A percentile compares a stretch with the other conserved stretches of the same genome.
phyloP scores from a whole-genome alignment of 1,139 yeast genomes.

The Candida dubliniensis region DNA sequence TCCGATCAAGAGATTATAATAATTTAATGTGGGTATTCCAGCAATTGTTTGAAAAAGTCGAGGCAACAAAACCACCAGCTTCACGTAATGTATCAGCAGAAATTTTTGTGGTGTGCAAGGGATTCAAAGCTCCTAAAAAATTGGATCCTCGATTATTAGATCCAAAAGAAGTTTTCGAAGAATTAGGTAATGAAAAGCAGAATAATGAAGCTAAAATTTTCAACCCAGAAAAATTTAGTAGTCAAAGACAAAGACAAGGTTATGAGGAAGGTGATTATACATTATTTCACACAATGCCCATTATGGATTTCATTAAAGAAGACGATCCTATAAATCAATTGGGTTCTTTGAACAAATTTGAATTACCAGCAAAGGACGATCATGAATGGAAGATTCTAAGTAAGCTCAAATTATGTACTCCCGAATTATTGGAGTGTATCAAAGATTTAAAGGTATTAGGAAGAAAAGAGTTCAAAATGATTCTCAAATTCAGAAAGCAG shows the following conservation, averaged over 20 bases:
- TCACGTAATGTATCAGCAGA: constrained; percentile 99
- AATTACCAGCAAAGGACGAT: constrained; percentile 52
- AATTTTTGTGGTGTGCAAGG: constrained; percentile 94
- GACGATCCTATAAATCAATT: constrained; percentile 84
- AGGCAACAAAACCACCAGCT: constrained; percentile 98
- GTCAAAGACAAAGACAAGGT: constrained; percentile 80
- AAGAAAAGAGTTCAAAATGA: constrained; percentile 82
- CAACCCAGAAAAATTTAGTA: constrained; percentile 87
- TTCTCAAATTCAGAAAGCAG: constrained; percentile 84
- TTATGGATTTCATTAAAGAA: constrained; percentile 73
- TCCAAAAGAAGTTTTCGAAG: constrained; percentile 92
- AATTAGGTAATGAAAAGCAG: constrained; percentile 70
- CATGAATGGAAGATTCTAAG: constrained; percentile 72
- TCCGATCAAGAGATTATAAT: constrained; percentile 96
- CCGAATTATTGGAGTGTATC: constrained; percentile 77
- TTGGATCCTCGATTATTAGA: constrained; percentile 90
- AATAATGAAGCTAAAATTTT: constrained; percentile 90
- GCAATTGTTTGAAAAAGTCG: constrained; percentile 92
- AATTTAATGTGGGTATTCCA: constrained; percentile 96
- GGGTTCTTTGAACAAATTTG: constrained; percentile 67
- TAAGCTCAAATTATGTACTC: constrained; percentile 72
- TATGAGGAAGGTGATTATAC: constrained; percentile 92
- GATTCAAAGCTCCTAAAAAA: constrained; percentile 94
- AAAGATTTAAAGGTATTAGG: constrained; percentile 93
- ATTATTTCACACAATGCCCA: constrained; percentile 69